Evolutionary conservation across 371 early-diverging fungal genomes (phyloP).

Genomic region (Mucor racemosus): DNA sequence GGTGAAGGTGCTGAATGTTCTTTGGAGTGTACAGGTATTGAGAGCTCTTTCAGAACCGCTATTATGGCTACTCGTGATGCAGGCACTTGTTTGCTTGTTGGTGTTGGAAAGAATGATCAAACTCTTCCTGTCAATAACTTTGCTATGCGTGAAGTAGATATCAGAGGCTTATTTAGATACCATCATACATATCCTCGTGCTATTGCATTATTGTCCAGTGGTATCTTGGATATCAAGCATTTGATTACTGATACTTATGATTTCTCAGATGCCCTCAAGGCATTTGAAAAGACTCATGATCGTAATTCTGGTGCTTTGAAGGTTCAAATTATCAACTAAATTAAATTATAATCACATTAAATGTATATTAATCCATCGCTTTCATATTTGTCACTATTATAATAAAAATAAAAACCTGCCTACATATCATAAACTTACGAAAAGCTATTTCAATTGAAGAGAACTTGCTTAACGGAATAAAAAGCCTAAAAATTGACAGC

Average conservation of each 20-base stretch:
- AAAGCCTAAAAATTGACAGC: no score
- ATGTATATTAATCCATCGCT: background rate
- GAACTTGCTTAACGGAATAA: no score
- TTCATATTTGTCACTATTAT: background rate
- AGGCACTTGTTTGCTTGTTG: conserved; percentile 50
- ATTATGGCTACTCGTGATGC: conserved; percentile 51
- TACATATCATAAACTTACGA: no score
- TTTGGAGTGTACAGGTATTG: conserved; percentile 54
- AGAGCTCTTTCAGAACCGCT: conserved; percentile 47
- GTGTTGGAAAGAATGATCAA: conserved; percentile 54
- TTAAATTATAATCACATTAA: background rate
- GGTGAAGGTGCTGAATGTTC: conserved; percentile 46
- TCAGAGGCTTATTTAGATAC: conserved; percentile 46
- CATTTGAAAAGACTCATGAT: conserved; percentile 47
- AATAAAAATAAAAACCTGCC: background rate
- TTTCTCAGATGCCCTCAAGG: conserved; percentile 49
- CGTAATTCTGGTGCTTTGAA: conserved; percentile 47
- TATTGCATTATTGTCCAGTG: conserved; percentile 39
- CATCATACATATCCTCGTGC: conserved; percentile 56
- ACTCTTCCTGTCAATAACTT: conserved; percentile 51
- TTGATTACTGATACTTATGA: conserved; percentile 45
- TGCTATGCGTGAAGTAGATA: conserved; percentile 57
- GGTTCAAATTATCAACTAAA: conserved; percentile 48
- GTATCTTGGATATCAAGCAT: conserved; percentile 45
- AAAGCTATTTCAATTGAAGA: no score